These are phyloP conservation scores for Cylindrotheca closterium DNA, from an alignment of 108 stramenopile genomes.

Conservation along the genomic window DNA sequence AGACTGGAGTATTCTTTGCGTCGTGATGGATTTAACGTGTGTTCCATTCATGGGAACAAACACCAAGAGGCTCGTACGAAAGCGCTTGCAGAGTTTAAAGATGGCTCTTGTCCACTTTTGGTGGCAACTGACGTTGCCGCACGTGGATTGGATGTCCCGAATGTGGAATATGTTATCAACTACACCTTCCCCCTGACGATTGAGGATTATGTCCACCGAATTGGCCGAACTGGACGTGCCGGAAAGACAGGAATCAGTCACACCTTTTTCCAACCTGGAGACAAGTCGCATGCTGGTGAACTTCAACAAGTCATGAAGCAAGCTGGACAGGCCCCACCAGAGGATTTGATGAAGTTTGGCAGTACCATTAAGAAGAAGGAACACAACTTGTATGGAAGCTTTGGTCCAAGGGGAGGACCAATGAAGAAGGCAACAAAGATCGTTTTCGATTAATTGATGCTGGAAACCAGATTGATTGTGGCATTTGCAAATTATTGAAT, in stretches of 20 bases:
- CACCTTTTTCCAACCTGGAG: conserved; percentile 94
- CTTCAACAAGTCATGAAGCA: conserved; percentile 96
- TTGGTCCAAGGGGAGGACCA: conserved; percentile 82
- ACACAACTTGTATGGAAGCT: conserved; percentile 97
- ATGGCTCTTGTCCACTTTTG: conserved; percentile 82
- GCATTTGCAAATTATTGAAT: too few relatives aligned
- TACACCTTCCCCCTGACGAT: conserved; percentile 97
- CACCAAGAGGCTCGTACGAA: conserved; percentile 85
- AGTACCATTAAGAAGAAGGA: conserved; percentile 99
- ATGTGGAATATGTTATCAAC: conserved; percentile 97
- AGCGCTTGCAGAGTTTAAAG: conserved; percentile 92
- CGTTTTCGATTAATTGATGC: conserved; percentile 43
- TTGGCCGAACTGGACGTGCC: conserved; percentile 97
- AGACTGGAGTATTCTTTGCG: conserved; percentile 80
- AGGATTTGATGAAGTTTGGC: conserved; percentile 92
- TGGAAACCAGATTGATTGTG: conserved; percentile 7
- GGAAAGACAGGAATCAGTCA: conserved; percentile 95
- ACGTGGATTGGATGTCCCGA: conserved; percentile 96
- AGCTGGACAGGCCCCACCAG: conserved; percentile 91
- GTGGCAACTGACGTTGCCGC: conserved; percentile 97
- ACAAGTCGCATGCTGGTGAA: conserved; percentile 95
- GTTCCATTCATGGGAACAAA: conserved; percentile 98
- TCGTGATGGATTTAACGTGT: conserved; percentile 72
- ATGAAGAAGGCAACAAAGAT: conserved; percentile 63
- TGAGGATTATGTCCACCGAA: conserved; percentile 95